Evolutionary conservation across 2,329 filamentous ascomycete genomes (phyloP).

Genomic region (Lachnellula willkommii): DNA sequence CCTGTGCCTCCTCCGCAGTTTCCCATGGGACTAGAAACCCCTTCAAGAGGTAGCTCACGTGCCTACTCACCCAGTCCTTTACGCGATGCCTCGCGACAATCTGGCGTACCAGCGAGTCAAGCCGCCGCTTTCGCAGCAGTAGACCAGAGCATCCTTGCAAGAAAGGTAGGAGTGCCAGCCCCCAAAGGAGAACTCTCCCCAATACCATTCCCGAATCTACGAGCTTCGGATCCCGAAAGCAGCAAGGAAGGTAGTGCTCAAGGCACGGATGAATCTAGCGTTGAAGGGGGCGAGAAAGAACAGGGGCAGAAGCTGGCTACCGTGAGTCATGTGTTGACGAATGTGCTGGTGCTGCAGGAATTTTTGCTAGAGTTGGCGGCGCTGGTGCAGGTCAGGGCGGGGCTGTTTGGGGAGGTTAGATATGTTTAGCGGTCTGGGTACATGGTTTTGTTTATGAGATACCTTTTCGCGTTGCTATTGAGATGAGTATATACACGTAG

Average conservation of each 20-base stretch:
- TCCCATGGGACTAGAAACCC: conserved; percentile 19
- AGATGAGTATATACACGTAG: too few relatives aligned
- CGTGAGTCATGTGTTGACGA: conserved; percentile 73
- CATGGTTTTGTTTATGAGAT: conserved; percentile 5
- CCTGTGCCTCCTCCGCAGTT: conserved; percentile 22
- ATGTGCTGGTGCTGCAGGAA: conserved; percentile 72
- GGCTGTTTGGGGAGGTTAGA: conserved; percentile 69
- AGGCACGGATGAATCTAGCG: conserved; percentile 12
- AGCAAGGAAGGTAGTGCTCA: conserved; percentile 9
- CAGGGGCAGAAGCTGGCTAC: conserved; percentile 44
- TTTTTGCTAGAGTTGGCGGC: conserved; percentile 74
- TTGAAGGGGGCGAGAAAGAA: conserved; percentile 18
- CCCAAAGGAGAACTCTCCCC: conserved; percentile 35
- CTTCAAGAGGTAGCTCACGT: conserved; percentile 21
- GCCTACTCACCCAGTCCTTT: conserved; percentile 25
- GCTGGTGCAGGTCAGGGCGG: conserved; percentile 67
- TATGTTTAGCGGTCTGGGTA: conserved; percentile 40
- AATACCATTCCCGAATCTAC: conserved; percentile 40
- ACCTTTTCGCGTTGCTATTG: conserved; percentile 5
- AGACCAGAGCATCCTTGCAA: conserved; percentile 56
- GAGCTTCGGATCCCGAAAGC: conserved; percentile 34
- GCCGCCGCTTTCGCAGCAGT: conserved; percentile 57
- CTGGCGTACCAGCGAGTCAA: conserved; percentile 39
- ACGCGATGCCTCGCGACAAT: conserved; percentile 7
- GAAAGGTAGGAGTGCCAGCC: conserved; percentile 47